A percentile compares a stretch with the other conserved stretches of the same genome.
These are phyloP conservation scores for Mycena latifolia DNA, from an alignment of 768 basidiomycete genomes.

Conservation along the genomic window DNA sequence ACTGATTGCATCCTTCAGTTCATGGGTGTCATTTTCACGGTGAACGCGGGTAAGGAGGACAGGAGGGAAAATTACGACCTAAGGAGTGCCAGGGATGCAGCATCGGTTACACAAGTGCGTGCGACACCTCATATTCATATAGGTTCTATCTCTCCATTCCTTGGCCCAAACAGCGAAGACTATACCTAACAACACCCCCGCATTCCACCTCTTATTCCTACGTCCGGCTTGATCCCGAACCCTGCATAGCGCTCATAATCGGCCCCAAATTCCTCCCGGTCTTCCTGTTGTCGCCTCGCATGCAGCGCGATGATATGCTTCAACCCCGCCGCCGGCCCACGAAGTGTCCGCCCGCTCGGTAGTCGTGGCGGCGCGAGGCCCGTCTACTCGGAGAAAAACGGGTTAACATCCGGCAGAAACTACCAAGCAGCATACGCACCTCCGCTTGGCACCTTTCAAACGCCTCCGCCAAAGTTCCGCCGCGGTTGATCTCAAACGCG, in stretches of 20 bases:
- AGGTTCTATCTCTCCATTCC: no score
- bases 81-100: no score
- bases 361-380: conserved; percentile 39
- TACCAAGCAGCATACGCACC: conserved; percentile 8
- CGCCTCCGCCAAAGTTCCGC: conserved; percentile 41
- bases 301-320: conserved; percentile 37
- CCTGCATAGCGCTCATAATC: conserved; percentile 27
- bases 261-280: conserved; percentile 33
- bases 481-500: conserved; percentile 39
- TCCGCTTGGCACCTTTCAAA: conserved; percentile 38
- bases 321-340: conserved; percentile 38
- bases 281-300: conserved; percentile 37
- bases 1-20: no score
- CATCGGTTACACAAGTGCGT: no score
- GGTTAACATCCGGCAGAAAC: no score
- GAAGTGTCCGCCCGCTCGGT: conserved; percentile 39
- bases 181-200: not conserved
- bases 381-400: conserved; percentile 23
- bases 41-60: no score
- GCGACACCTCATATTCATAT: no score
- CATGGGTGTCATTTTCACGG: no score
- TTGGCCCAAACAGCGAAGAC: no score
- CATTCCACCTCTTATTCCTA: not conserved
- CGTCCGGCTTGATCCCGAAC: not conserved
- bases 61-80: no score